Evolutionary conservation across 768 basidiomycete species (phyloP).

Genomic region (Podaxis rugospora): DNA sequence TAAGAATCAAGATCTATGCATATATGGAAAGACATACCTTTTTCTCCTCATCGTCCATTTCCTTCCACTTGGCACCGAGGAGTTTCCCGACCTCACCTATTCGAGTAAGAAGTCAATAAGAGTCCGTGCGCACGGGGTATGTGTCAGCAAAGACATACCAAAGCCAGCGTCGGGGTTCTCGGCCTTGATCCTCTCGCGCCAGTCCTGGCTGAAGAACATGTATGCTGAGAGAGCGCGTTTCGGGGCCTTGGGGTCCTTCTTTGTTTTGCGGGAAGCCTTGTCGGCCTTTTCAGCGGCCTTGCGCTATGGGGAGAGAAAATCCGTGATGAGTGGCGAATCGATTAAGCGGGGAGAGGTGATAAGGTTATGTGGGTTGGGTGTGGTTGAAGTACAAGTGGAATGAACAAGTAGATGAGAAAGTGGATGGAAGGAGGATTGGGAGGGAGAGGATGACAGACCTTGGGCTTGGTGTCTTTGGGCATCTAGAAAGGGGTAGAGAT

Average conservation of each 20-base stretch:
- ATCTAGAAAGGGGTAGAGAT: constrained; percentile 39
- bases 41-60: constrained; percentile 86
- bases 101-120: constrained; percentile 5
- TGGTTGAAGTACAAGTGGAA: neutral
- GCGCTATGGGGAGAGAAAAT: constrained; percentile 39
- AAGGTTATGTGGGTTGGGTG: neutral
- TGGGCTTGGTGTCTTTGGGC: constrained; percentile 77
- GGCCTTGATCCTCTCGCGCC: constrained; percentile 91
- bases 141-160: constrained; percentile 44
- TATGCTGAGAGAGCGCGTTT: constrained; percentile 95
- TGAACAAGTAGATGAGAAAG: constrained; percentile 10
- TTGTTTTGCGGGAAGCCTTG: constrained; percentile 50
- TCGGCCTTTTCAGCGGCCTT: constrained; percentile 75
- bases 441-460: constrained; percentile 34
- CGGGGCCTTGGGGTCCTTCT: constrained; percentile 82
- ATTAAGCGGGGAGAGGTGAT: neutral
- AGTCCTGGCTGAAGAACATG: constrained; percentile 98
- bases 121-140: neutral
- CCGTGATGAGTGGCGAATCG: constrained; percentile 11
- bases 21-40: constrained; percentile 50
- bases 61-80: constrained; percentile 97
- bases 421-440: neutral
- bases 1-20: constrained; percentile 7
- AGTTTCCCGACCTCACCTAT: constrained; percentile 91
- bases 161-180: constrained; percentile 96